Evolutionary conservation across 2,329 filamentous ascomycete species (phyloP), one percentile per base, ranked within the genome.

Genomic region (Orbilia blumenaviensis): DNA sequence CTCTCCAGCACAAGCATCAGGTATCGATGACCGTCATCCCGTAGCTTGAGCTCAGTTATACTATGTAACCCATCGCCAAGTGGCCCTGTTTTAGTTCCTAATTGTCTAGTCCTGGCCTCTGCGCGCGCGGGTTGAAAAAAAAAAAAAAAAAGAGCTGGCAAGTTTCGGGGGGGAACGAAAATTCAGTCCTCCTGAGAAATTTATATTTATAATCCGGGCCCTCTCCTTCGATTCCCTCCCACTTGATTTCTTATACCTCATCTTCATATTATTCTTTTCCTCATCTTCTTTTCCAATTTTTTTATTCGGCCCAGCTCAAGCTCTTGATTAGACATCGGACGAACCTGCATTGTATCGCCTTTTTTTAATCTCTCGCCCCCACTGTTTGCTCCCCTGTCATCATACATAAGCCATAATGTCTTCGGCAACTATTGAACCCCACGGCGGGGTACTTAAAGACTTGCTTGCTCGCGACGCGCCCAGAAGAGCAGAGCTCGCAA

Each of bases 391-490:
- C 48, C n/a, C 32, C 16, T 38, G 29, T 48, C 12, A 68, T 27
- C 52, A 29, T 34, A 46, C 38, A 62, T 68, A 68, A 73, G n/a
- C n/a, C 44, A 56, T n/a, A 46, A 72, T 66, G 74, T 46, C 69
- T 23, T 66, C 68, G 12, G 21, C 86, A 84, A 85, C 86, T 79
- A 86, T 86, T 80, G 79, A 83, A 81, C 92, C 92, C 80, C 91
- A 95, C 83, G 94, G 94, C 85, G 95, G 95, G 82, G 87, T 94
- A 87, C 92, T 99, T 82, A 98, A 98, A 91, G 95, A 99, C 87
- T 89, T 99, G 83, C 88, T 98, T 81, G 94, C 93, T 79, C 91
- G 95, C 85, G 95, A 99, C 88, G 88, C 90, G 78, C 92, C 92
- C 80, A 90, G 91, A 82, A 91, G 95, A 80, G 87, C 87, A 78